These are phyloP conservation scores for Backusella parvicylindrica DNA, from an alignment of 192 early-diverging fungal genomes.

Conservation along the genomic window DNA sequence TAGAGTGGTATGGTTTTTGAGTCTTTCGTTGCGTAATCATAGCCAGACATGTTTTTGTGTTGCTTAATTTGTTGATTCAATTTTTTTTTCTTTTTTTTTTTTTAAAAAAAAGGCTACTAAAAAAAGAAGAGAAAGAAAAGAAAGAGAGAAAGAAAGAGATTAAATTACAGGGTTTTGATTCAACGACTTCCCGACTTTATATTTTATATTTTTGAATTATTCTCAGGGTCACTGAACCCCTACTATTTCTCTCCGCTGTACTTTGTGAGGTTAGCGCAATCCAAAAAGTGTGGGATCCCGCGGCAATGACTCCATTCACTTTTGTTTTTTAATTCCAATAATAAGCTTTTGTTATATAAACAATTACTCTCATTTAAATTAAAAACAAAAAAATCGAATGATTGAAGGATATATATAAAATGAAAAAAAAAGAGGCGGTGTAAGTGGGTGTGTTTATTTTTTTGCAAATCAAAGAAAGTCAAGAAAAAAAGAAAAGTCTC, in stretches of 20 bases:
- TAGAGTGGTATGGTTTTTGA: conserved; percentile 15
- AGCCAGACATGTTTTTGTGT: not conserved
- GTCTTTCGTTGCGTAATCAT: not conserved
- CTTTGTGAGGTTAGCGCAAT: conserved; percentile 5
- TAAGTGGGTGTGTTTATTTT: no score
- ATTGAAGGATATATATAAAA: not conserved
- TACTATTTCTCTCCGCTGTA: not conserved
- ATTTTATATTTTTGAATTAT: conserved; percentile 8
- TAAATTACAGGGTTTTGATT: conserved; percentile 5
- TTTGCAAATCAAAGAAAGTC: not conserved
- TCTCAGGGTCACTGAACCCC: conserved; percentile 11
- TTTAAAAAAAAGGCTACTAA: not conserved
- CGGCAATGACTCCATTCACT: not conserved
- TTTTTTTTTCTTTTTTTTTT: not conserved
- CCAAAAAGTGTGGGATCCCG: conserved; percentile 8
- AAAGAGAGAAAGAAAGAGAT: not conserved
- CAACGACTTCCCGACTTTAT: conserved; percentile 10
- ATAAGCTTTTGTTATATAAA: not conserved
- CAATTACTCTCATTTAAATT: not conserved
- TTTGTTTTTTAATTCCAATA: not conserved
- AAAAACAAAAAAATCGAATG: not conserved
- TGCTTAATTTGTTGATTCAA: not conserved
- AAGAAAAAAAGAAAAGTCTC: not conserved
- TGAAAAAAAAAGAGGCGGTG: not conserved
- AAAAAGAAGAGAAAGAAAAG: not conserved